Conservation (phyloP, 2,329 filamentous ascomycete genomes). For the Cladophialophora immunda region DNA sequence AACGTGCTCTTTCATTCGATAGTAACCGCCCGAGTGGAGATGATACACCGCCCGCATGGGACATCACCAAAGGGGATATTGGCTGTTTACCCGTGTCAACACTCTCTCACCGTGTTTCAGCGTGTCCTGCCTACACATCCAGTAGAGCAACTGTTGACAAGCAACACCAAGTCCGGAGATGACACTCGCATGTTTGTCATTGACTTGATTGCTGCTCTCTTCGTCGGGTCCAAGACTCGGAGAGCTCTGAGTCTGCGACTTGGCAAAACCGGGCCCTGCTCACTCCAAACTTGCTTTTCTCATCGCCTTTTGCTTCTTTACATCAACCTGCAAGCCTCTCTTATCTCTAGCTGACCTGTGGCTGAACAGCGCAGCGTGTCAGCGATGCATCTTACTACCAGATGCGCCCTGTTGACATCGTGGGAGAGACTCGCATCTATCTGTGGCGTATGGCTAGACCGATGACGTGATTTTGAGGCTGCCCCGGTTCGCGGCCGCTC, state of each 20-base stretch:
- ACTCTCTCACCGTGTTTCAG: not conserved
- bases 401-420: not conserved
- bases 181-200: not conserved
- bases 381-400: not conserved
- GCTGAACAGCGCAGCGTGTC: not conserved
- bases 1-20: conserved; percentile 1
- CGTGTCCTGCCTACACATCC: not conserved
- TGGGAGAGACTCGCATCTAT: not conserved
- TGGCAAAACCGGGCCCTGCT: not conserved
- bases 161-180: not conserved
- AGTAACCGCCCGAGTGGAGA: not conserved
- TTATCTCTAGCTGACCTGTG: not conserved
- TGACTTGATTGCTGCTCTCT: not conserved
- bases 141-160: not conserved
- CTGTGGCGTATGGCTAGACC: conserved; percentile 2
- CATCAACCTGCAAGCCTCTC: not conserved
- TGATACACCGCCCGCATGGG: not conserved
- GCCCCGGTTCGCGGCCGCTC: not conserved
- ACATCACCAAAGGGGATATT: not conserved
- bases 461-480: conserved; percentile 8
- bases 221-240: too few relatives aligned
- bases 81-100: not conserved
- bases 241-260: not conserved
- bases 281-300: not conserved
- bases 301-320: not conserved